Evolutionary conservation across 148 eudicot species (phyloP), one percentile per base, ranked within the genome.

Genomic region (Cornus suecica): DNA sequence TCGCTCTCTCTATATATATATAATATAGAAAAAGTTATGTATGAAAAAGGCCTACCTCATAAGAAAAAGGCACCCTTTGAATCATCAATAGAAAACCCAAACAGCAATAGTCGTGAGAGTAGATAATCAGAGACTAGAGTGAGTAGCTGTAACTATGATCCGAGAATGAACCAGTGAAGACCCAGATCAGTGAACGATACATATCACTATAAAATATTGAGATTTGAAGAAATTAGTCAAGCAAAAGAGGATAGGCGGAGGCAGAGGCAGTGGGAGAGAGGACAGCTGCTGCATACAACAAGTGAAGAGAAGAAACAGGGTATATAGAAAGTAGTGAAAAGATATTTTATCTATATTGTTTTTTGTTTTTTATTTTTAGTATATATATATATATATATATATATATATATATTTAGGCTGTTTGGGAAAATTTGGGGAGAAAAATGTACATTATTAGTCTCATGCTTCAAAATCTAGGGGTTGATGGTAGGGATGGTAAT

Each of bases 1-100:
- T n/a, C n/a, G n/a, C n/a, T n/a, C n/a, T n/a, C n/a, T n/a, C n/a
- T n/a, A n/a, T n/a, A 10, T 60, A 11, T 31, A 24, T 29, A 20
- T 5, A 28, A 70, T 37, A 6, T 3, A 52, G 26, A 68, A n/a
- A 18, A 30, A 81, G 68, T 26, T 1, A 61, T 71, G 74, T 60
- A 72, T 72, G 78, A 74, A 51, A 41, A 72, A 83, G 82, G 75
- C 84, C 62, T 65, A 73, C 80, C 83, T 80, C 54, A 74, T 66
- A 42, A 41, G 84, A 81, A 78, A 74, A 78, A 76, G 81, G 67
- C 76, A 31, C 65, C 64, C 71, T 75, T 75, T 76, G 68, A 71
- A 81, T 77, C 70, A 73, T 64, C 58, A 74, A 70, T 24, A 74
- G 15, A 73, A 72, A 76, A 74, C 73, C 83, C 71, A 74, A 31